A percentile compares a stretch with the other conserved stretches of the same genome.
phyloP scores from a whole-genome alignment of 495 filamentous ascomycete genomes.

The Penicillium desertorum region DNA sequence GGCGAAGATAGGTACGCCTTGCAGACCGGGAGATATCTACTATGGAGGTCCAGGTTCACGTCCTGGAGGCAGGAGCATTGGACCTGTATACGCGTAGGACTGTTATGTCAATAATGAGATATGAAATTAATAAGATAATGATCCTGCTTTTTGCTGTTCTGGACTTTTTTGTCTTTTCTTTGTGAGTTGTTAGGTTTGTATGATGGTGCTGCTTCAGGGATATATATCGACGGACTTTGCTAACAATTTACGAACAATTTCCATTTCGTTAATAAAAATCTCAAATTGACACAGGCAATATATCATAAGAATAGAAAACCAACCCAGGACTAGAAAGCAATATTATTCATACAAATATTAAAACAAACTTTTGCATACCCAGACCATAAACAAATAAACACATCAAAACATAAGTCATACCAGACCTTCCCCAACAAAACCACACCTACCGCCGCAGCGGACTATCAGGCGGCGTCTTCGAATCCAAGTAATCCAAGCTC shows the following conservation, averaged over 20 bases:
- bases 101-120: background rate
- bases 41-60: background rate
- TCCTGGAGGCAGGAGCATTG: background rate
- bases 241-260: too few relatives aligned
- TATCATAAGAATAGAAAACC: background rate
- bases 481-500: background rate
- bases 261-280: too few relatives aligned
- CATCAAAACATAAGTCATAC: conserved; percentile 6
- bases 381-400: background rate
- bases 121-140: background rate
- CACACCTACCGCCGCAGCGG: background rate
- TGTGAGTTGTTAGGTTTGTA: too few relatives aligned
- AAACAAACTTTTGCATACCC: conserved; percentile 7
- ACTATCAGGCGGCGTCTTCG: background rate
- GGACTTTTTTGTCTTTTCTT: background rate
- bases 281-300: too few relatives aligned
- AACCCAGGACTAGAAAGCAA: background rate
- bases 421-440: background rate
- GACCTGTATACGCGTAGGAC: background rate
- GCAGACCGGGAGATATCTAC: background rate
- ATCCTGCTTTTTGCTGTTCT: background rate
- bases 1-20: background rate
- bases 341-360: conserved; percentile 1
- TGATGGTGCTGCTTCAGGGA: too few relatives aligned
- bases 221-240: too few relatives aligned